phyloP scores from a whole-genome alignment of 371 early-diverging fungal species.

The Lichtheimia corymbifera region DNA sequence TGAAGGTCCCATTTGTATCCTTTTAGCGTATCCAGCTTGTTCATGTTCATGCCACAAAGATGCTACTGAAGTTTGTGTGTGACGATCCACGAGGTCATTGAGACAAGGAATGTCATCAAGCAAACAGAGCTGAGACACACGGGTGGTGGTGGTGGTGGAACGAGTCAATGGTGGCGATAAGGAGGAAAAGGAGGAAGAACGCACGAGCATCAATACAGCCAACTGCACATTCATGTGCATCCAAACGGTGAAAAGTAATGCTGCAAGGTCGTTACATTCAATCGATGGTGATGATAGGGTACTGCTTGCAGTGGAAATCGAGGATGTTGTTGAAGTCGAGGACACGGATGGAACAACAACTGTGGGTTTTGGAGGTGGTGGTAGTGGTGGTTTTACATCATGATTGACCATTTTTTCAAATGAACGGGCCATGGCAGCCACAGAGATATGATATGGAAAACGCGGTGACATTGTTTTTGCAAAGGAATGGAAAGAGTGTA shows the following conservation, averaged over 20 bases:
- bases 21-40: neutral
- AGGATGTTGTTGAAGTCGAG: neutral
- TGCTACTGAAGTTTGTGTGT: neutral
- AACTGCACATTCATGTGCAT: too few species aligned
- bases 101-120: neutral
- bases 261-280: neutral
- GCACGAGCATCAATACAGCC: too few species aligned
- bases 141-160: neutral
- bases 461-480: neutral
- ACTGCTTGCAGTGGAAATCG: neutral
- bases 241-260: neutral
- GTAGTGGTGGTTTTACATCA: neutral
- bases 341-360: neutral
- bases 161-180: neutral
- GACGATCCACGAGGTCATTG: neutral
- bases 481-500: neutral
- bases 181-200: neutral
- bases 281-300: neutral
- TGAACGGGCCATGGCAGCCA: neutral
- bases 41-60: neutral
- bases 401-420: neutral
- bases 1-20: too few species aligned
- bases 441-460: neutral
- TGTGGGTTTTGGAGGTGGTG: neutral
- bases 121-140: neutral